phyloP scores from a whole-genome alignment of 2,329 filamentous ascomycete species.

The Aspergillus pseudonomiae region DNA sequence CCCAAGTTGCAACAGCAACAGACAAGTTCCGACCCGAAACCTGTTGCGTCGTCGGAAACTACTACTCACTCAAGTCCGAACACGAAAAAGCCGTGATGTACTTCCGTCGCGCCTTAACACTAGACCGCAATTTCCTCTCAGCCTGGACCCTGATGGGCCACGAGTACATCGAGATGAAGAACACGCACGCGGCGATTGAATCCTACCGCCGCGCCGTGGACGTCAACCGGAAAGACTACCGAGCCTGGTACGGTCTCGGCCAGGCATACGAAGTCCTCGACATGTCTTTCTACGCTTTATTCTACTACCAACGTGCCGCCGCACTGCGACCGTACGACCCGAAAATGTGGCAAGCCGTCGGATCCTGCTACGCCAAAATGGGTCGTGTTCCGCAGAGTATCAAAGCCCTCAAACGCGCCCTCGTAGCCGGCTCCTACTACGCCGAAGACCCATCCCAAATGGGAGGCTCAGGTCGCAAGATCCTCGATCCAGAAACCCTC shows the following conservation, averaged over 20 bases:
- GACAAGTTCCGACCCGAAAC: constrained; percentile 97
- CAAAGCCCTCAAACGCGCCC: constrained; percentile 88
- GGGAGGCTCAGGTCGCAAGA: constrained; percentile 37
- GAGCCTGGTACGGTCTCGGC: constrained; percentile 95
- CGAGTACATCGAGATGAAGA: constrained; percentile 98
- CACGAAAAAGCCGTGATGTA: constrained; percentile 99
- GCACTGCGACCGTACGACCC: constrained; percentile 93
- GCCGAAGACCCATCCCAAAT: constrained; percentile 43
- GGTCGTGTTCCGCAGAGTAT: constrained; percentile 86
- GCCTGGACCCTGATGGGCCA: constrained; percentile 99
- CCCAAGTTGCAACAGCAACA: constrained; percentile 84
- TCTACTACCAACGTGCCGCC: constrained; percentile 96
- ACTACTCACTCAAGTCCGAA: constrained; percentile 90
- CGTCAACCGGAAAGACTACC: constrained; percentile 92
- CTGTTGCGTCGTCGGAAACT: constrained; percentile 95
- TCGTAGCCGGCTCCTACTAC: constrained; percentile 86
- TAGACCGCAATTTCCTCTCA: constrained; percentile 87
- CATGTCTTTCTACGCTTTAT: constrained; percentile 95
- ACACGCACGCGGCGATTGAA: constrained; percentile 96
- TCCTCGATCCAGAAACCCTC: constrained; percentile 88
- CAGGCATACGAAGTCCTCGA: constrained; percentile 98
- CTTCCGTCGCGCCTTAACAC: constrained; percentile 86
- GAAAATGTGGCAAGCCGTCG: constrained; percentile 98
- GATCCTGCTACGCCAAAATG: constrained; percentile 88
- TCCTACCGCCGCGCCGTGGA: constrained; percentile 95